Conservation (phyloP, 768 basidiomycete species). For the Lentinula edodes region DNA sequence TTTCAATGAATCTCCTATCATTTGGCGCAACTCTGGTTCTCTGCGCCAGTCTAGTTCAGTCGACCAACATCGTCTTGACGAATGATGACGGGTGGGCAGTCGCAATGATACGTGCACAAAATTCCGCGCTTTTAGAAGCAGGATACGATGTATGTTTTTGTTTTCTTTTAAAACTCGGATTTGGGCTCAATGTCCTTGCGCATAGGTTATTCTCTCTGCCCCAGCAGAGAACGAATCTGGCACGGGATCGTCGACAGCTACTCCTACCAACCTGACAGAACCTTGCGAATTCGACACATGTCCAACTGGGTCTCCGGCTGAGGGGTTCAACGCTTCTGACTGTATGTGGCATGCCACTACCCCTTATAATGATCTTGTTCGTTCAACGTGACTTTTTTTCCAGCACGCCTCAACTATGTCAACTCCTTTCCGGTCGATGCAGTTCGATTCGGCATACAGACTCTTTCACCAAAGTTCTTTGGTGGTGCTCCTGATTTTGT, state of each 20-base stretch:
- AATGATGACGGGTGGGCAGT: conserved; percentile 41
- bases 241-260: conserved; percentile 33
- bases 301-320: conserved; percentile 33
- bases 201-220: conserved; percentile 37
- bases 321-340: conserved; percentile 34
- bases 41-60: not conserved
- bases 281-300: conserved; percentile 41
- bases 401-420: conserved; percentile 30
- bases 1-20: not conserved
- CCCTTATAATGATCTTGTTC: not conserved
- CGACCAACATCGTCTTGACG: conserved; percentile 20
- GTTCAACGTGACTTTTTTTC: not conserved
- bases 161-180: not conserved
- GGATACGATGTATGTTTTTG: conserved; percentile 31
- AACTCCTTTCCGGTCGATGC: conserved; percentile 33
- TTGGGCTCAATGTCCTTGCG: too few relatives aligned
- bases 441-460: conserved; percentile 38
- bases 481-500: conserved; percentile 35
- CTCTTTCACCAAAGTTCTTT: conserved; percentile 36
- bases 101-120: conserved; percentile 38
- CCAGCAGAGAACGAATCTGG: conserved; percentile 44
- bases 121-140: conserved; percentile 28
- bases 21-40: not conserved
- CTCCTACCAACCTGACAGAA: conserved; percentile 22
- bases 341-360: conserved; percentile 14